These are phyloP conservation scores for Taxawa tesnikishii DNA, from an alignment of 2,329 filamentous ascomycete genomes.

Conservation along the genomic window DNA sequence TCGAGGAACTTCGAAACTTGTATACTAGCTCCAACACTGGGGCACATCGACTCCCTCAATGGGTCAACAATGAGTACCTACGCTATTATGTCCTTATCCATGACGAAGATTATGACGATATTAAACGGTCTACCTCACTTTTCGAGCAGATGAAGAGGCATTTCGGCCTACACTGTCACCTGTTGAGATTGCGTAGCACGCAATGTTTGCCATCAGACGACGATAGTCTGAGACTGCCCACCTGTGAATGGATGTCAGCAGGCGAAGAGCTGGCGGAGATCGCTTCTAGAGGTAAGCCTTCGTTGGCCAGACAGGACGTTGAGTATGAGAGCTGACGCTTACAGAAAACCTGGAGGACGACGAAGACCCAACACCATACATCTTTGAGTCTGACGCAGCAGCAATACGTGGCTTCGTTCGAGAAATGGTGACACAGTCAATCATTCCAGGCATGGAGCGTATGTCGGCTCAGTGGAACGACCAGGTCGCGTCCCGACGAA, in stretches of 20 bases:
- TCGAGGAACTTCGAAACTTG: slow-evolving; percentile 73
- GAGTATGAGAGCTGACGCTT: too few relatives aligned
- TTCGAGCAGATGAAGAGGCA: slow-evolving; percentile 99
- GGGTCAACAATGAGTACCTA: slow-evolving; percentile 85
- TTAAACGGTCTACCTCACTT: slow-evolving; percentile 72
- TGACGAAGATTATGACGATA: slow-evolving; percentile 91
- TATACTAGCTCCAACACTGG: slow-evolving; percentile 79
- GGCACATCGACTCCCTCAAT: slow-evolving; percentile 59
- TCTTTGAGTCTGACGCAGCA: slow-evolving; percentile 85
- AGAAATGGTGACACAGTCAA: slow-evolving; percentile 89
- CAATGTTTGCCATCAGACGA: slow-evolving; percentile 84
- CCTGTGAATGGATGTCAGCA: slow-evolving; percentile 81
- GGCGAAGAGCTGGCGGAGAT: slow-evolving; percentile 72
- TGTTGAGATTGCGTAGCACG: slow-evolving; percentile 72
- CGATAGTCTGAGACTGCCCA: slow-evolving; percentile 70
- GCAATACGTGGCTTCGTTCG: slow-evolving; percentile 81
- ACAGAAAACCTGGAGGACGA: slow-evolving; percentile 49
- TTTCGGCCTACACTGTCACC: slow-evolving; percentile 87
- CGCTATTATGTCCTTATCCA: slow-evolving; percentile 95
- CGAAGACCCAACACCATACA: slow-evolving; percentile 60
- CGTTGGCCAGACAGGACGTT: too few relatives aligned
- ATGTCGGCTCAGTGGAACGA: slow-evolving; percentile 91
- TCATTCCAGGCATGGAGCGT: slow-evolving; percentile 93
- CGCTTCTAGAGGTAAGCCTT: slow-evolving; percentile 41
- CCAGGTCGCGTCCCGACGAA: slow-evolving; percentile 79